Base-by-base conservation (phyloP, 352 stramenopile genomes). In the Phytophthora capsici region DNA sequence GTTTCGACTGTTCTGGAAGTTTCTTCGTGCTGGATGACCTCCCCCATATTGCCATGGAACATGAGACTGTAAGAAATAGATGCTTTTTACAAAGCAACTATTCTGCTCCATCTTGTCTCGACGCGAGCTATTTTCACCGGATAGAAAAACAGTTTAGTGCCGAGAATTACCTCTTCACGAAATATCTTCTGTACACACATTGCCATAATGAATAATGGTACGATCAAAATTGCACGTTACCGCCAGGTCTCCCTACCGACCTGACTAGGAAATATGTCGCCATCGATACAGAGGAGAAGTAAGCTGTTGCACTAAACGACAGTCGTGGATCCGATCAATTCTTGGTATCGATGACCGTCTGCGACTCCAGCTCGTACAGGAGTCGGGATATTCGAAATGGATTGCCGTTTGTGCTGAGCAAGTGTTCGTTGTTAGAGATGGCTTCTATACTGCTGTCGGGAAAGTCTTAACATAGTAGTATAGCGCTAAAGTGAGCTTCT, bases 331-430 rank as follows among this genome's bases (percentile, higher is more conserved):
- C 13, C n/a, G 38, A 45, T 28, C 20, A 19, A 17, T 36, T 74
- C 34, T 36, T 60, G 28, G 1, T 60, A 22, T 7, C 22, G 34
- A 26, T 66, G 9, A 37, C 8, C 6, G 40, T 47, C 40, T 71
- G 58, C 20, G 64, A 67, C 32, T 74, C 56, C 5, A 77, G 57
- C 4, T 67, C 47, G 44, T 75, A 75, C 7, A 74, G 59, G 25
- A 78, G 70, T 48, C 66, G 62, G 17, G 66, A 67, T 22, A 78
- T 73, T 17, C 37, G 49, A 65, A 75, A 73, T 38, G 66, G 70
- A 6, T 78, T 78, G n/a, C 70, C 70, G 30, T 69, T 66, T 13
- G 62, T 68, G 28, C 26, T 37, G 23, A 68, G 30, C 44, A 78
- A 62, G 34, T 55, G 65, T 32, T 75, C 53, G 14, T 78, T 52